Base-by-base conservation (phyloP, 495 filamentous ascomycete genomes). In the Hypoxylon fuscum region DNA sequence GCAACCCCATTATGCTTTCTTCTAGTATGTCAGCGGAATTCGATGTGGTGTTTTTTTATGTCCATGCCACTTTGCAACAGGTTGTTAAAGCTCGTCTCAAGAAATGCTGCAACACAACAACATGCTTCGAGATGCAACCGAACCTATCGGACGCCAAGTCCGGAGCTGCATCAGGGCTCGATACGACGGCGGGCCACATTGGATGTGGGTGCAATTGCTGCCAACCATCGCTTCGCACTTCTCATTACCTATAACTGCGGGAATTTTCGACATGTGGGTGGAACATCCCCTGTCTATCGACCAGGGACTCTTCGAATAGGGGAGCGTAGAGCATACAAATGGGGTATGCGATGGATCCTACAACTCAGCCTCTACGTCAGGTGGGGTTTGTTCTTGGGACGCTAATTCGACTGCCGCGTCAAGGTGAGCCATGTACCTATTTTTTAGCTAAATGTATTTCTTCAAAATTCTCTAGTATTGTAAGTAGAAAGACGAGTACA, bases 211-310 rank as follows among this genome's bases (percentile, higher is more conserved):
- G 38, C 5, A 53, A 63, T 53, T 52, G 27, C 53, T 45, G 48
- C 46, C 59, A 51, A n/a, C 32, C 41, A 47, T 35, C 40, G 37
- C 37, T 18, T 40, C 14, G 23, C 35, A 31, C 14, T 10, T 25
- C 42, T 34, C 3, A 17, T 8, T 40, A 27, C 31, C 17, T 52
- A 56, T 56, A 15, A 55, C 18, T 59, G 62, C 50, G 62, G 56
- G 45, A 66, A 66, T 60, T 66, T 53, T 51, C 18, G 18, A 20
- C 45, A 49, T 45, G 15, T 47, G 43, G 22, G 32, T 50, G 25
- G 34, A 35, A 27, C 11, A 22, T 31, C n/a, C 35, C 21, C 11
- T 21, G 22, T 10, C 21, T 31, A 20, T 34, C 42, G 23, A 48
- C 22, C 14, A 22, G 54, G 40, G 40, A 34, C 9, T 43, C 15